A percentile compares a stretch with the other conserved stretches of the same genome.
Evolutionary conservation across 192 early-diverging fungal species (phyloP).

Genomic region (Backusella mclennaniae): DNA sequence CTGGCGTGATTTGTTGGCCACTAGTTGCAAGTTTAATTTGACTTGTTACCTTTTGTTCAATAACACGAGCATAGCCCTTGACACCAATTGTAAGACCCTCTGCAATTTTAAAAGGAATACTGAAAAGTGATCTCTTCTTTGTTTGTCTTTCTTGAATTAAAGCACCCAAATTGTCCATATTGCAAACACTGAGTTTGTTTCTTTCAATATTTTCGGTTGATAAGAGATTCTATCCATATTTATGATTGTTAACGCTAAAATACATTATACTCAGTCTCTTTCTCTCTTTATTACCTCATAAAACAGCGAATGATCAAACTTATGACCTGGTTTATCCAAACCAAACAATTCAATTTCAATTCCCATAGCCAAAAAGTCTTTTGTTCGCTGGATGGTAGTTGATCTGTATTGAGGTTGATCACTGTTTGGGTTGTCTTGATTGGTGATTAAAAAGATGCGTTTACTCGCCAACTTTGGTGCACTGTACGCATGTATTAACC

Average conservation of each 20-base stretch:
- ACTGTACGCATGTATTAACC: conserved; percentile 15
- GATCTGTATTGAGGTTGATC: conserved; percentile 43
- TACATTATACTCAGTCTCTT: not conserved
- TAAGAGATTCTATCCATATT: not conserved
- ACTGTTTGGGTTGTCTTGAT: conserved; percentile 62
- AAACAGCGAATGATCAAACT: conserved; percentile 58
- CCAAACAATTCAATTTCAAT: conserved; percentile 66
- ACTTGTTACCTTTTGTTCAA: conserved; percentile 48
- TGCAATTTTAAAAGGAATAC: conserved; percentile 60
- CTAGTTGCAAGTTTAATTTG: conserved; percentile 49
- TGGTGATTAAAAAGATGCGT: conserved; percentile 73
- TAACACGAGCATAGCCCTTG: conserved; percentile 59
- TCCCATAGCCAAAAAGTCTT: conserved; percentile 54
- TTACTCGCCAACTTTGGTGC: conserved; percentile 51
- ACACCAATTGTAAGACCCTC: conserved; percentile 66
- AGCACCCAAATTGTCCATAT: conserved; percentile 48
- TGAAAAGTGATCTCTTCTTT: conserved; percentile 58
- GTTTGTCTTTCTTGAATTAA: conserved; percentile 60
- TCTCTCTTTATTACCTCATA: conserved; percentile 47
- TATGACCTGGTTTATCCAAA: conserved; percentile 43
- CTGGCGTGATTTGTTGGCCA: conserved; percentile 52
- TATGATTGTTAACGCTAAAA: too few relatives aligned
- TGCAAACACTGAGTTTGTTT: conserved; percentile 18
- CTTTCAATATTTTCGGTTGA: not conserved
- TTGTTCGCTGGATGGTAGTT: conserved; percentile 56